Percentiles rank a stretch among this genome's conserved stretches.
Evolutionary conservation across 331 rosid species (phyloP).

Genomic region (Pyracantha coccinea): DNA sequence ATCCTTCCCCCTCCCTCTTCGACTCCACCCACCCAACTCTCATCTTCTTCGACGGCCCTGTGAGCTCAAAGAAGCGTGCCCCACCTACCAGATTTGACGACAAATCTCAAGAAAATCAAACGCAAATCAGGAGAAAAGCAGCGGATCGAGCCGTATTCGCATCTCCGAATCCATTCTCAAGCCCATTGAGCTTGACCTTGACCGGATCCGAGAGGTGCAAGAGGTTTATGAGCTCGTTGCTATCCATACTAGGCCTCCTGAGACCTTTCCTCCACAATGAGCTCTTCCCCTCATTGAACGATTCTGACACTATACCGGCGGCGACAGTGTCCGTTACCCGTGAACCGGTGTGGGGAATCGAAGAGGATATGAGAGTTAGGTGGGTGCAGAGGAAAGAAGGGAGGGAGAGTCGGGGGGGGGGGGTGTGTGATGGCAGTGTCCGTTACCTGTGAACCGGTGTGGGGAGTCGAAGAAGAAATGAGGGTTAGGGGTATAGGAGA

Average conservation of each 20-base stretch:
- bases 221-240: slow-evolving; percentile 81
- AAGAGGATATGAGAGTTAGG: too few species aligned
- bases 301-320: slow-evolving; percentile 59
- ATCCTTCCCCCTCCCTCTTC: too few species aligned
- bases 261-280: slow-evolving; percentile 65
- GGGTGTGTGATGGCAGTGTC: too few species aligned
- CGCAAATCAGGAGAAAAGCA: slow-evolving; percentile 30
- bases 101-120: background rate
- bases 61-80: too few species aligned
- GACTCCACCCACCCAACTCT: too few species aligned
- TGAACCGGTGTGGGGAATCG: background rate
- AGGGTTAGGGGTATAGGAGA: too few species aligned
- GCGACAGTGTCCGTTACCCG: slow-evolving; percentile 29
- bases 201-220: slow-evolving; percentile 99
- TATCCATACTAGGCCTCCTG: slow-evolving; percentile 79
- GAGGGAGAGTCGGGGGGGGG: too few species aligned
- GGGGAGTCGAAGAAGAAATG: background rate
- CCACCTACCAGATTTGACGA: too few species aligned
- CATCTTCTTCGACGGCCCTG: too few species aligned
- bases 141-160: slow-evolving; percentile 79
- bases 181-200: slow-evolving; percentile 94
- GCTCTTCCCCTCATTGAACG: slow-evolving; percentile 80
- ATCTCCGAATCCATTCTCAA: slow-evolving; percentile 98
- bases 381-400: too few species aligned
- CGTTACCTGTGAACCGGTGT: too few species aligned